Conservation (phyloP, 2,329 filamentous ascomycete genomes). For the Malbranchea cinnamomea region DNA sequence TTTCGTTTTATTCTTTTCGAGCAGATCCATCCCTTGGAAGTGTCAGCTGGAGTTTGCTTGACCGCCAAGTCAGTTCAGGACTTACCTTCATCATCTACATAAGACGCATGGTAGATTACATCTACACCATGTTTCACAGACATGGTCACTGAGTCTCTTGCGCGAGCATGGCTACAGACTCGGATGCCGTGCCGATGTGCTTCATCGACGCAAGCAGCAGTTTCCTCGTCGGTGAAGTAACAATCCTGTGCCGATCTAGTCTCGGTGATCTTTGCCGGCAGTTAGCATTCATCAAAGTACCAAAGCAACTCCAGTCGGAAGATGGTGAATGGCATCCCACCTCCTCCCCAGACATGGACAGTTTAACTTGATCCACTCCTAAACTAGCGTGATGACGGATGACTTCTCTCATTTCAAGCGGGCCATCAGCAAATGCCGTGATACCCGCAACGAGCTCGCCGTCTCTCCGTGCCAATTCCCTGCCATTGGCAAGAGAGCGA, state of each 20-base stretch:
- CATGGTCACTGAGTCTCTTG: slow-evolving; percentile 30
- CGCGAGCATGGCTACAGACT: slow-evolving; percentile 33
- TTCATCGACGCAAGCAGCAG: slow-evolving; percentile 34
- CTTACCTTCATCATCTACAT: slow-evolving; percentile 25
- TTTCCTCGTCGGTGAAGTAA: slow-evolving; percentile 34
- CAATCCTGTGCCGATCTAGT: slow-evolving; percentile 27
- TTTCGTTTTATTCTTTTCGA: slow-evolving; percentile 25
- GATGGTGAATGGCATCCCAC: too few relatives aligned
- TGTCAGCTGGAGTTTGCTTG: background rate
- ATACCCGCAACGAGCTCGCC: slow-evolving; percentile 32
- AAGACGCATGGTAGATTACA: slow-evolving; percentile 34
- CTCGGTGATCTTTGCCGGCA: slow-evolving; percentile 14
- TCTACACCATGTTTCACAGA: slow-evolving; percentile 32
- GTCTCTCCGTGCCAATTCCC: slow-evolving; percentile 32
- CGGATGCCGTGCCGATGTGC: slow-evolving; percentile 20
- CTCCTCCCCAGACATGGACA: slow-evolving; percentile 29
- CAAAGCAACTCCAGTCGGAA: too few relatives aligned
- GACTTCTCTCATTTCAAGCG: slow-evolving; percentile 26
- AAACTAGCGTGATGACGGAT: slow-evolving; percentile 23
- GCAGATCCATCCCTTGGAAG: slow-evolving; percentile 16
- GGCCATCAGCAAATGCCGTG: slow-evolving; percentile 29
- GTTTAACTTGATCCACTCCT: slow-evolving; percentile 32
- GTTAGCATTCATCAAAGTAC: too few relatives aligned
- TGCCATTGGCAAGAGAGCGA: slow-evolving; percentile 33
- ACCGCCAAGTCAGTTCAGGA: background rate